Conservation (phyloP, 2,329 filamentous ascomycete genomes). For the Aspergillus hiratsukae region DNA sequence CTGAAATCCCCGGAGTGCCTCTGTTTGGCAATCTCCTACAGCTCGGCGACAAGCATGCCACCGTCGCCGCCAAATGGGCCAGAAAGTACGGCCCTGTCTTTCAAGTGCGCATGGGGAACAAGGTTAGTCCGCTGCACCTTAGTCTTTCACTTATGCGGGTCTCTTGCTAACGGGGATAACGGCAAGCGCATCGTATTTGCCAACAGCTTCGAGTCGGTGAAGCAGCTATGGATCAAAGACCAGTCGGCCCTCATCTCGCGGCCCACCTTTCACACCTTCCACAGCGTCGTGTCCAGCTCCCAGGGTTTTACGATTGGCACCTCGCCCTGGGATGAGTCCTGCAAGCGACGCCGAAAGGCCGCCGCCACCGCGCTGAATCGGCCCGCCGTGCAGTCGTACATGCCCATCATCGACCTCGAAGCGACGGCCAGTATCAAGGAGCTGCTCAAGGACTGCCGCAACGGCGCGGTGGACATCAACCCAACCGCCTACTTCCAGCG, state of each 20-base stretch:
- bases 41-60: conserved; percentile 55
- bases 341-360: conserved; percentile 71
- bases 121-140: conserved; percentile 35
- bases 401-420: conserved; percentile 78
- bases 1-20: conserved; percentile 58
- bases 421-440: conserved; percentile 68
- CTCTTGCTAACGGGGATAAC: conserved; percentile 3
- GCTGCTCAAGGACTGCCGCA: conserved; percentile 59
- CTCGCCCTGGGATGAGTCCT: conserved; percentile 78
- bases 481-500: conserved; percentile 70
- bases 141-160: neutral
- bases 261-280: conserved; percentile 75
- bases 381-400: conserved; percentile 70
- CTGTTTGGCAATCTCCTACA: conserved; percentile 61
- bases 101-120: conserved; percentile 65
- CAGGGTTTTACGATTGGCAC: conserved; percentile 80
- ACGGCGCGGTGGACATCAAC: conserved; percentile 62
- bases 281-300: conserved; percentile 70
- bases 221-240: conserved; percentile 70
- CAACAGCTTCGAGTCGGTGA: conserved; percentile 71
- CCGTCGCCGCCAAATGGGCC: conserved; percentile 53
- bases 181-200: conserved; percentile 66
- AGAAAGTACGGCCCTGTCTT: conserved; percentile 62
- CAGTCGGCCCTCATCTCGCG: conserved; percentile 73
- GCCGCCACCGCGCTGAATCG: conserved; percentile 74